phyloP scores from a whole-genome alignment of 306 rosid genomes.

The Inga laurina region DNA sequence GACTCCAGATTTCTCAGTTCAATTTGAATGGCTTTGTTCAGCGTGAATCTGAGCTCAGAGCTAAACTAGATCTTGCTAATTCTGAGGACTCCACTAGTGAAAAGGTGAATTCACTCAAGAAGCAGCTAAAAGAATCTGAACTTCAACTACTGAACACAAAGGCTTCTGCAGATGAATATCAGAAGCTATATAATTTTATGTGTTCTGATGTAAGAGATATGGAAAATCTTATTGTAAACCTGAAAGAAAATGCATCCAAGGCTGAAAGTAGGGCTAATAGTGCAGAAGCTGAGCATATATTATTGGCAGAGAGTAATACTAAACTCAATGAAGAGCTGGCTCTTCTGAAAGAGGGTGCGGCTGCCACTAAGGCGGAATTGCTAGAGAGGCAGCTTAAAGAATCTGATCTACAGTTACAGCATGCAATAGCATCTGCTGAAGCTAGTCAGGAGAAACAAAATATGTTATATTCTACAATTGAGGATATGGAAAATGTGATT shows the following conservation, averaged over 20 bases:
- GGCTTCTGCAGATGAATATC: slow-evolving; percentile 47
- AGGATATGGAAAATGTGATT: slow-evolving; percentile 84
- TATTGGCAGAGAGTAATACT: slow-evolving; percentile 39
- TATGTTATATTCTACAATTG: slow-evolving; percentile 62
- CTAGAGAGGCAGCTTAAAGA: slow-evolving; percentile 66
- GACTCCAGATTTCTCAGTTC: slow-evolving; percentile 68
- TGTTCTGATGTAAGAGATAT: slow-evolving; percentile 41
- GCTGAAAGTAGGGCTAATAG: slow-evolving; percentile 53
- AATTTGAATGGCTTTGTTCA: slow-evolving; percentile 53
- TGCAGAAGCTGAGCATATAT: slow-evolving; percentile 47
- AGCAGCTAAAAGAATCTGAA: slow-evolving; percentile 58
- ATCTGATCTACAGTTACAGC: slow-evolving; percentile 56
- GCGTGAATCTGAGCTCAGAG: slow-evolving; percentile 67
- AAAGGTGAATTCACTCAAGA: slow-evolving; percentile 54
- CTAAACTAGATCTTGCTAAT: slow-evolving; percentile 41
- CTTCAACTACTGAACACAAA: slow-evolving; percentile 44
- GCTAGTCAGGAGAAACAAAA: slow-evolving; percentile 84
- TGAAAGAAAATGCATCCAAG: slow-evolving; percentile 40
- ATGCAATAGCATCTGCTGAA: slow-evolving; percentile 80
- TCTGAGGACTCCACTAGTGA: slow-evolving; percentile 45
- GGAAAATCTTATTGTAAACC: slow-evolving; percentile 41
- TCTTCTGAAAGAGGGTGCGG: neutral
- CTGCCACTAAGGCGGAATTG: slow-evolving; percentile 38
- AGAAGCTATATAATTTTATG: slow-evolving; percentile 36
- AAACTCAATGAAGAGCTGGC: neutral